These are phyloP conservation scores for Hypoxylon sp. DNA, from an alignment of 2,329 filamentous ascomycete genomes.

Conservation along the genomic window DNA sequence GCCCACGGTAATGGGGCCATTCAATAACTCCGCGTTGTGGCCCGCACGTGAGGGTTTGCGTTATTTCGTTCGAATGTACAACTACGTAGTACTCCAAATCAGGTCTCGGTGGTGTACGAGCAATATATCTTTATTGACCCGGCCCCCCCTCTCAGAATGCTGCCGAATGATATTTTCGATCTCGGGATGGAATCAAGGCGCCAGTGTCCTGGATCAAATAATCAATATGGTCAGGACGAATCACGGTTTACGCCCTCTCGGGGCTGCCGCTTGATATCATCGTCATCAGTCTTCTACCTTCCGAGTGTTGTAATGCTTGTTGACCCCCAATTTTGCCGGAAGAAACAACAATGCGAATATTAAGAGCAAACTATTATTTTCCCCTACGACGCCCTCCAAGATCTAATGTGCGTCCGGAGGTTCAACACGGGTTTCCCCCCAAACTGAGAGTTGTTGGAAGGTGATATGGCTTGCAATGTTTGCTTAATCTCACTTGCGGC, in stretches of 20 bases:
- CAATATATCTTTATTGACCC: conserved; percentile 41
- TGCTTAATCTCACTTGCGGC: conserved; percentile 3
- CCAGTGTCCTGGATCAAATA: conserved; percentile 24
- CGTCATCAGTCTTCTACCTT: conserved; percentile 5
- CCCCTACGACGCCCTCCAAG: neutral
- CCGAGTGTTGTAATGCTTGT: conserved; percentile 7
- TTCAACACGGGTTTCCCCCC: neutral
- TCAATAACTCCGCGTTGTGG: conserved; percentile 8
- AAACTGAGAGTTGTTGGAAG: conserved; percentile 5
- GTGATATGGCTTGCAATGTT: neutral
- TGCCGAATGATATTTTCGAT: conserved; percentile 25
- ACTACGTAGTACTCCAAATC: conserved; percentile 20
- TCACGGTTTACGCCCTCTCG: conserved; percentile 21
- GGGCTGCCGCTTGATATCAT: conserved; percentile 8
- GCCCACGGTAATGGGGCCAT: conserved; percentile 24
- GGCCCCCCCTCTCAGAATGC: conserved; percentile 14
- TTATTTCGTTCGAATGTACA: conserved; percentile 35
- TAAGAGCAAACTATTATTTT: conserved; percentile 5
- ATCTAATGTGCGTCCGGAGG: neutral
- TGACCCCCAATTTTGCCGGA: conserved; percentile 20
- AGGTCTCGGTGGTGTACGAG: conserved; percentile 35
- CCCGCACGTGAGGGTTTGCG: conserved; percentile 34
- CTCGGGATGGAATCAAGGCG: conserved; percentile 13
- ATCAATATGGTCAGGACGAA: conserved; percentile 31
- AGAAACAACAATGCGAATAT: conserved; percentile 5